Evolutionary conservation across 164 flowering plant species (phyloP).

Genomic region (Nymphaea thermarum): DNA sequence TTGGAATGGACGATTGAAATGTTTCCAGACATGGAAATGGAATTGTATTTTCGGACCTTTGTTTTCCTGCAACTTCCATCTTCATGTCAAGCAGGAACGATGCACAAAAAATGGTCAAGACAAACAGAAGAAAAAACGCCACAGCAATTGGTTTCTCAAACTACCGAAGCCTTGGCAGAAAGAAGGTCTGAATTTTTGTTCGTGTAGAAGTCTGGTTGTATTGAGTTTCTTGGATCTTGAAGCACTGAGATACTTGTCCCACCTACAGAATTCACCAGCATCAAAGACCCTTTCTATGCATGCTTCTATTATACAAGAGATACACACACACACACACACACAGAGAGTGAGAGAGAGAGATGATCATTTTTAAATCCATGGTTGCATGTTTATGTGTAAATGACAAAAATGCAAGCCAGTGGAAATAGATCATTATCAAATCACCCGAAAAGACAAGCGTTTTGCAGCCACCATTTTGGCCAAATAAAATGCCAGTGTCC

Average conservation of each 20-base stretch:
- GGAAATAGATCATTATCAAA: background rate
- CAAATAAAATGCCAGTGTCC: constrained; percentile 94
- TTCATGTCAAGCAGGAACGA: too few species aligned
- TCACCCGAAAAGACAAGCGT: constrained; percentile 96
- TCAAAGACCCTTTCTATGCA: background rate
- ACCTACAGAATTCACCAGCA: constrained; percentile 25
- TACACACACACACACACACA: too few species aligned
- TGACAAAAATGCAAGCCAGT: background rate
- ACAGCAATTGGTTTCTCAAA: constrained; percentile 13
- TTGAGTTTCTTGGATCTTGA: constrained; percentile 61
- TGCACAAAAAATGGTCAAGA: background rate
- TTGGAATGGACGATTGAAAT: too few species aligned
- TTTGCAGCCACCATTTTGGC: constrained; percentile 98
- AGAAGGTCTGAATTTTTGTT: constrained; percentile 85
- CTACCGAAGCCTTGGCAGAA: constrained; percentile 60
- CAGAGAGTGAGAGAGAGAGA: background rate
- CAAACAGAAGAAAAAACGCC: background rate
- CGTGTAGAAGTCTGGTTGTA: constrained; percentile 96
- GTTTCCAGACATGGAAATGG: background rate
- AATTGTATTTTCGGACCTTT: background rate
- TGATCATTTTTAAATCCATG: background rate
- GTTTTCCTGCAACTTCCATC: background rate
- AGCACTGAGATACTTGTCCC: constrained; percentile 75
- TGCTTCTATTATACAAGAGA: background rate
- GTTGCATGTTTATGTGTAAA: background rate